These are phyloP conservation scores for Setomelanomma holmii DNA, from an alignment of 2,329 filamentous ascomycete species.

Conservation along the genomic window DNA sequence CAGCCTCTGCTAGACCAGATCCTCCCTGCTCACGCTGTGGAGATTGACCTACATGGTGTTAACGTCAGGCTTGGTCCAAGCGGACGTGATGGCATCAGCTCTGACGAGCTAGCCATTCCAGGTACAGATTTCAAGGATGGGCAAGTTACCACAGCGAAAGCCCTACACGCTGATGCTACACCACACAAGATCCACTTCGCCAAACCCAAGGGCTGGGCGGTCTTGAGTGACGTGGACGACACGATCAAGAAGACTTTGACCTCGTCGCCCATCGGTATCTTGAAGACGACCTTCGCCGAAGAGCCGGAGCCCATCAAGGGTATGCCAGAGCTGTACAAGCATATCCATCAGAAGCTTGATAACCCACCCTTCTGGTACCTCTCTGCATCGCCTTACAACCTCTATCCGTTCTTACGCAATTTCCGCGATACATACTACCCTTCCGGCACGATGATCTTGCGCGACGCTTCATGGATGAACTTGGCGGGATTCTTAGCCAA, in stretches of 20 bases:
- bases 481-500: slow-evolving; percentile 79
- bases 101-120: slow-evolving; percentile 61
- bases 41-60: slow-evolving; percentile 63
- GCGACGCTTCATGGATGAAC: slow-evolving; percentile 87
- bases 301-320: slow-evolving; percentile 73
- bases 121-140: slow-evolving; percentile 52
- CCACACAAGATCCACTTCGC: slow-evolving; percentile 77
- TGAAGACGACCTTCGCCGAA: slow-evolving; percentile 83
- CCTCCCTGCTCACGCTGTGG: slow-evolving; percentile 71
- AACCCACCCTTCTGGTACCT: slow-evolving; percentile 89
- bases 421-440: slow-evolving; percentile 78
- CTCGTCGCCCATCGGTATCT: slow-evolving; percentile 77
- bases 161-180: slow-evolving; percentile 48
- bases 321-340: slow-evolving; percentile 84
- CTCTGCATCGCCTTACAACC: slow-evolving; percentile 90
- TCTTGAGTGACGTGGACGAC: slow-evolving; percentile 92
- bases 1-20: slow-evolving; percentile 81
- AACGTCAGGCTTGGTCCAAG: slow-evolving; percentile 67
- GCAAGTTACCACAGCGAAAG: slow-evolving; percentile 37
- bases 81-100: slow-evolving; percentile 74
- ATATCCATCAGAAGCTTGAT: slow-evolving; percentile 63
- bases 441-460: slow-evolving; percentile 79
- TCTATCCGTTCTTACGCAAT: slow-evolving; percentile 82
- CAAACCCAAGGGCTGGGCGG: slow-evolving; percentile 78
- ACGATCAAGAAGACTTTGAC: slow-evolving; percentile 93